Base-by-base conservation (phyloP, 371 early-diverging fungal genomes). In the Synchytrium microbalum region DNA sequence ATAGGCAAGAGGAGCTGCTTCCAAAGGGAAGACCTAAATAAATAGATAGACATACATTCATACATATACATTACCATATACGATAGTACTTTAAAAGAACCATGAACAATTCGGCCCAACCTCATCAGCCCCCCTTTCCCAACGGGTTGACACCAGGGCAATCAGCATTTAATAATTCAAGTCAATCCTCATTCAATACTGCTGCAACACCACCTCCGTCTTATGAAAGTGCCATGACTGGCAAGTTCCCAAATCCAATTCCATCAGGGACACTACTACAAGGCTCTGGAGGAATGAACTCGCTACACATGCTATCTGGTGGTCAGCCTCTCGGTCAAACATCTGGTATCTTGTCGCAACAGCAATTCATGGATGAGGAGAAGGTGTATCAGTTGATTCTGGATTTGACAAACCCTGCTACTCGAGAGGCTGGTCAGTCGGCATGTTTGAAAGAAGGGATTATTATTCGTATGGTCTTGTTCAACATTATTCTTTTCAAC, bases 311-410 rank as follows among this genome's bases (percentile, higher is more conserved):
- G 10, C 19, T 38, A 19, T 38, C 46, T 19, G 46, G 46, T 38
- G 46, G 46, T 38, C 5, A 5, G 5, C 10, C 46, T 38, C 26
- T 58, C 23, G 58, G 23, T n/a, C 0, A 30, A 10, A 31, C 5
- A 5, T 10, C 5, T 28, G 19, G 31, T 31, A 28, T 56, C 5
- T 56, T 38, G 46, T 5, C 46, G 5, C 46, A 38, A 19, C 46
- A 26, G 23, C 23, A 31, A 52, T 67, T 62, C 24, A n/a, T 60
- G 58, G 74, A 73, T 55, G 91, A 91, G 64, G 90, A 89, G 70
- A 86, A 89, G 73, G 85, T 93, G 60, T 93, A 92, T 74, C 78
- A 82, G 26, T 84, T 93, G n/a, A 89, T 96, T 25, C 70, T 92
- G 26, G 92, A 93, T 56, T 80, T 96, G 62, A 84, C 88, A 28